Evolutionary conservation across 2,329 filamentous ascomycete genomes (phyloP).

Genomic region (Fonsecaea nubica): DNA sequence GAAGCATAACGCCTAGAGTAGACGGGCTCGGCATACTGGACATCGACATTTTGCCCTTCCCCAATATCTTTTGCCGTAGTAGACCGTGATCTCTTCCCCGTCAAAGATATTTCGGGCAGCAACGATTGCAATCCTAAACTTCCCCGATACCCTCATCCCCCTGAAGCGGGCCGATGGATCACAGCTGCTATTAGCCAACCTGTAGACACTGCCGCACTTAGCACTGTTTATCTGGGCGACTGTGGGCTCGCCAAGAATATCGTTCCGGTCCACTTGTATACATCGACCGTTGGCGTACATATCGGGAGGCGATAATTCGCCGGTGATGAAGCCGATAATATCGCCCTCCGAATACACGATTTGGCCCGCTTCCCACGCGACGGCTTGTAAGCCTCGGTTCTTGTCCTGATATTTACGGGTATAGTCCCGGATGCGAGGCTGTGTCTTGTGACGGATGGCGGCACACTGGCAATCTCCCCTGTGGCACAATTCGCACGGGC

Average conservation of each 20-base stretch:
- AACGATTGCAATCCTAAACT: constrained; percentile 8
- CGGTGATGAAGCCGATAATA: background rate
- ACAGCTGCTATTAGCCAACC: background rate
- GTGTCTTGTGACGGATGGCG: background rate
- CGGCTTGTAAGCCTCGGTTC: background rate
- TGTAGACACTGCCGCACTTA: background rate
- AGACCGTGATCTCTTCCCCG: constrained; percentile 6
- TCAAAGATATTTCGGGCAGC: constrained; percentile 2
- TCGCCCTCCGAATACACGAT: background rate
- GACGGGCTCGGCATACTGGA: background rate
- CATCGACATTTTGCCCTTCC: constrained; percentile 8
- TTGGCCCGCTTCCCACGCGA: background rate
- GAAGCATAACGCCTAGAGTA: constrained; percentile 4
- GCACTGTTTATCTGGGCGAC: constrained; percentile 10
- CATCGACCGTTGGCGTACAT: constrained; percentile 6
- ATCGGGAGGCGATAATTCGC: background rate
- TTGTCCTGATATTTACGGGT: background rate
- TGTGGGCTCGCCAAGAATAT: constrained; percentile 5
- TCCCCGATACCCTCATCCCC: constrained; percentile 5
- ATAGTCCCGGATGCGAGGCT: background rate
- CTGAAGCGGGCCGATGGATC: background rate
- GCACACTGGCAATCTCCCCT: too few relatives aligned
- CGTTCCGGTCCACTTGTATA: constrained; percentile 7
- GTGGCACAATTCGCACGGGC: background rate
- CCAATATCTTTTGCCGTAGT: constrained; percentile 8